Conservation (phyloP, 1,284 basidiomycete species). For the Lignosus rhinocerotis region DNA sequence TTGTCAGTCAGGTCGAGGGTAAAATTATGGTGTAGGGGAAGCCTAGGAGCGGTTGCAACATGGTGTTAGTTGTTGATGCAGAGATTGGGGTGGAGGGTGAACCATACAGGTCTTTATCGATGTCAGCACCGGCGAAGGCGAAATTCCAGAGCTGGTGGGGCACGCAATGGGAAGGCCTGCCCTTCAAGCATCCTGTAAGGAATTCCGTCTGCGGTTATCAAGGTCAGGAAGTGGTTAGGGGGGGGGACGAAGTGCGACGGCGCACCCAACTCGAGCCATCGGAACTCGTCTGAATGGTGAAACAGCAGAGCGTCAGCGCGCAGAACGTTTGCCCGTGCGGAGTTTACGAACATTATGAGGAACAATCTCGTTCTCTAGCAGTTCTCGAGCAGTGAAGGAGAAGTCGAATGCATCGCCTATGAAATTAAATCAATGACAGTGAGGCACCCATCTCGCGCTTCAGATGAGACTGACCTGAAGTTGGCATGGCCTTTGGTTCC, state of each 20-base stretch:
- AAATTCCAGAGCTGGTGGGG: constrained; percentile 57
- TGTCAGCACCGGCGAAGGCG: constrained; percentile 57
- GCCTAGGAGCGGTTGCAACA: constrained; percentile 17
- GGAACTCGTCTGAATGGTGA: constrained; percentile 46
- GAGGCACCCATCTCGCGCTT: neutral
- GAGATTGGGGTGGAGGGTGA: neutral
- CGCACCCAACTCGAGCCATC: constrained; percentile 54
- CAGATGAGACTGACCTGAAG: constrained; percentile 41
- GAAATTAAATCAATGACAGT: constrained; percentile 37
- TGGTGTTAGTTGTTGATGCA: neutral
- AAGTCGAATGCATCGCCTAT: constrained; percentile 49
- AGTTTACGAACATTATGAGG: constrained; percentile 41
- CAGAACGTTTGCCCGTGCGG: neutral
- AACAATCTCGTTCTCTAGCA: constrained; percentile 47
- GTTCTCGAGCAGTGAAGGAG: constrained; percentile 43
- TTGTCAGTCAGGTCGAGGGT: constrained; percentile 51
- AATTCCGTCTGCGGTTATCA: constrained; percentile 44
- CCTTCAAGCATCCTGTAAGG: constrained; percentile 50
- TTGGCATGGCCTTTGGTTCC: constrained; percentile 48
- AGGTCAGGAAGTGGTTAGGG: neutral
- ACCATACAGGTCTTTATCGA: constrained; percentile 44
- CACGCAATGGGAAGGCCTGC: constrained; percentile 43
- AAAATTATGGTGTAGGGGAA: constrained; percentile 44
- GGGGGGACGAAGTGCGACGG: neutral
- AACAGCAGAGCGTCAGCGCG: neutral